These are phyloP conservation scores for Drechslera avenae DNA, from an alignment of 2,329 filamentous ascomycete species.

Conservation along the genomic window DNA sequence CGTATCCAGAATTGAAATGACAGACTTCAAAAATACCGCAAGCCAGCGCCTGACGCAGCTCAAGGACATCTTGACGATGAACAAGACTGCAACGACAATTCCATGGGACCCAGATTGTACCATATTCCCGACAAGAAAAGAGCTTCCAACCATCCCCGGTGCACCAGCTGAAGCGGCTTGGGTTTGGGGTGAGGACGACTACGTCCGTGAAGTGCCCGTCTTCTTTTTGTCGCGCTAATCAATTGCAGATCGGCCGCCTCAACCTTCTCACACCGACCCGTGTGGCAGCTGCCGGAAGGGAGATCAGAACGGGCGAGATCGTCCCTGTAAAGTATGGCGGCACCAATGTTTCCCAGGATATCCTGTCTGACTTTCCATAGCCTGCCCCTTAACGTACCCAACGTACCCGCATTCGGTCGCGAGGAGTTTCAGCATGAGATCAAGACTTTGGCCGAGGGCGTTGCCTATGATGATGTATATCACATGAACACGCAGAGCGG, in stretches of 20 bases:
- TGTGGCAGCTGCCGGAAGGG: slow-evolving; percentile 58
- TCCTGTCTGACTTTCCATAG: slow-evolving; percentile 33
- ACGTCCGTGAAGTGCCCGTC: slow-evolving; percentile 37
- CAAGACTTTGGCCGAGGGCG: slow-evolving; percentile 48
- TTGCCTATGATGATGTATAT: slow-evolving; percentile 52
- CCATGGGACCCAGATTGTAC: slow-evolving; percentile 61
- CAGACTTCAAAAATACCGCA: slow-evolving; percentile 41
- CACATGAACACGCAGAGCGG: slow-evolving; percentile 52
- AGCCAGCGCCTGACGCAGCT: slow-evolving; percentile 50
- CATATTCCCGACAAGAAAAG: slow-evolving; percentile 59
- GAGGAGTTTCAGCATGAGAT: slow-evolving; percentile 62
- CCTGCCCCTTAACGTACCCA: slow-evolving; percentile 59
- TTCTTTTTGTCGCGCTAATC: neutral
- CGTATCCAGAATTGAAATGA: slow-evolving; percentile 24
- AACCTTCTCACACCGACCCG: slow-evolving; percentile 62
- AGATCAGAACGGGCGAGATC: slow-evolving; percentile 62
- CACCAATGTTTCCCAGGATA: neutral
- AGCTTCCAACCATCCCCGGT: slow-evolving; percentile 58
- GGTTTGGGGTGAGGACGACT: slow-evolving; percentile 65
- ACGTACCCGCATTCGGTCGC: slow-evolving; percentile 59
- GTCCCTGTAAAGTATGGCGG: slow-evolving; percentile 59
- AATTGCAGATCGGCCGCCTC: slow-evolving; percentile 53
- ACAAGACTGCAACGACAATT: slow-evolving; percentile 54
- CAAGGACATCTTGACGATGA: slow-evolving; percentile 53
- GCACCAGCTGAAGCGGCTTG: slow-evolving; percentile 63